Evolutionary conservation across 192 early-diverging fungal species (phyloP), one percentile per base, ranked within the genome.

Genomic region (Podila verticillata): DNA sequence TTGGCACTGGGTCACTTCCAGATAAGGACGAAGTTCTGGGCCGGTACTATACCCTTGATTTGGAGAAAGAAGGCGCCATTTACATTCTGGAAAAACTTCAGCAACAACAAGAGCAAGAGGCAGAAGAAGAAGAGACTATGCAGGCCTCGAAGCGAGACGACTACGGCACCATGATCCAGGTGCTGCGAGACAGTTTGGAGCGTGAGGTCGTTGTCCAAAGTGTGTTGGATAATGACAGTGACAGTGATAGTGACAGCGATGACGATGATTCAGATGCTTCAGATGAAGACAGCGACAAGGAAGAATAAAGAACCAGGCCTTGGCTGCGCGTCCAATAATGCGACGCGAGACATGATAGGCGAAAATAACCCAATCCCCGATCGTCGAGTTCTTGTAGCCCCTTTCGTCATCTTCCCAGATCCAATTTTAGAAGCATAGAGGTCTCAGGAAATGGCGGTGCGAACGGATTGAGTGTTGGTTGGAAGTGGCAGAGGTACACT

Each of bases 1-100:
- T 62, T 20, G 47, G 35, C 4, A 24, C 48, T 0, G 32, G 5
- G 39, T 7, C 24, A n/a, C 49, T 80, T 13, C 70, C 77, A 29
- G 77, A 80, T 47, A 72, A 63, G 47, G 77, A 80, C 0, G 77
- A 80, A 20, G 77, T 80, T 0, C 51, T 80, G 8, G 77, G 77
- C n/a, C 48, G 57, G 26, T 80, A 66, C 28, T 80, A 80, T 47
- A 80, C 77, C 7, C 28, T 80, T 2, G 77, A 80, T 68, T 34
- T 80, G 20, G 77, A 80, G 48, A 80, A 80, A 54, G 77, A 72
- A 64, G 77, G 77, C 5, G 77, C 77, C 3, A 80, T 80, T 49
- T 58, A 64, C 51, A 51, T 68, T 13, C 57, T 80, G 2, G 70
- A 80, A 31, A 67, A 51, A 2, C 66, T 80, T 20, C 64, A 72